phyloP scores from a whole-genome alignment of 2,329 filamentous ascomycete species.

The Pseudogymnoascus sp. region DNA sequence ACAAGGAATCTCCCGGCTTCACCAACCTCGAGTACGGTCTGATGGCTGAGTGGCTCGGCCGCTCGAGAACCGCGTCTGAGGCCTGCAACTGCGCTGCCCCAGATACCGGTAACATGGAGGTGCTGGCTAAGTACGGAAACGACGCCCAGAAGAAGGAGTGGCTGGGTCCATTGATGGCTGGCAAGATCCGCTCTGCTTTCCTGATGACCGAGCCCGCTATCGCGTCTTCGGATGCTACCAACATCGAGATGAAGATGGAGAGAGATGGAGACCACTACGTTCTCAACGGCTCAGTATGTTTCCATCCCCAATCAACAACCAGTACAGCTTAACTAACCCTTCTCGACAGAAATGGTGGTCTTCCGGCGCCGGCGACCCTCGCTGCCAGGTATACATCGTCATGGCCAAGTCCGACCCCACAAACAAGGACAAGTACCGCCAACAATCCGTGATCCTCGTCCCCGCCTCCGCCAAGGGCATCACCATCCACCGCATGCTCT shows the following conservation, averaged over 20 bases:
- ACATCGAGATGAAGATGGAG: conserved; percentile 77
- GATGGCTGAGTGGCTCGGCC: conserved; percentile 94
- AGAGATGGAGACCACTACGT: conserved; percentile 83
- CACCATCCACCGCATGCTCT: conserved; percentile 88
- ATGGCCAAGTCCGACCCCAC: conserved; percentile 85
- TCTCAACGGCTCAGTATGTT: conserved; percentile 69
- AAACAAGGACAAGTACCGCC: conserved; percentile 70
- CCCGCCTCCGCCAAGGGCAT: conserved; percentile 73
- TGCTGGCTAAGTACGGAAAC: conserved; percentile 83
- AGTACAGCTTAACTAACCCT: conserved; percentile 17
- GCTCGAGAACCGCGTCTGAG: conserved; percentile 73
- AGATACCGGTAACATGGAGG: conserved; percentile 94
- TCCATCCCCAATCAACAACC: not conserved
- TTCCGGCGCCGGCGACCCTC: conserved; percentile 83
- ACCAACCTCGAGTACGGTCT: conserved; percentile 94
- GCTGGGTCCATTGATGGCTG: conserved; percentile 72
- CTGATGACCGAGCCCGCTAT: conserved; percentile 90
- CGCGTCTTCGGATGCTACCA: conserved; percentile 84
- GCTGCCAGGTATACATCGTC: conserved; percentile 89
- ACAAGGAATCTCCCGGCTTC: conserved; percentile 89
- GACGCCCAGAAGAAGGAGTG: conserved; percentile 77
- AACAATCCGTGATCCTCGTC: conserved; percentile 90
- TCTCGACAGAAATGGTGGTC: conserved; percentile 89
- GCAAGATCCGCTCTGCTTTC: conserved; percentile 81
- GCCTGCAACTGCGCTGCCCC: conserved; percentile 85